These are phyloP conservation scores for Pythium graminicola DNA, from an alignment of 352 stramenopile genomes.

Conservation along the genomic window DNA sequence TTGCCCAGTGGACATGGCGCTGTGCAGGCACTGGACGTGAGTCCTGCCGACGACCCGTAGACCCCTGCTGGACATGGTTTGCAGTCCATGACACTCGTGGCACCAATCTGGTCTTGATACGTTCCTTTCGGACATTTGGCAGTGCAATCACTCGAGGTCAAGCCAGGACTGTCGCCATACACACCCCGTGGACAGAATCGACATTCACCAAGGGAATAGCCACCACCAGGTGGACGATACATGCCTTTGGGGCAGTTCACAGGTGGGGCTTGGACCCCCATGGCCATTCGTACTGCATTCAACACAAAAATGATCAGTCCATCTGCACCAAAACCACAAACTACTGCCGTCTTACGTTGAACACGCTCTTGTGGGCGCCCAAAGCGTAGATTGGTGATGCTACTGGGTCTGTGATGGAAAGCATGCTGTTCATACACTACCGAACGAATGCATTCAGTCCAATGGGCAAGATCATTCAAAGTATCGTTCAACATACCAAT, in stretches of 20 bases:
- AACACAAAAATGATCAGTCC: not conserved
- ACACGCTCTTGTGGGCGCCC: not conserved
- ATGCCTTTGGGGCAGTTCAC: constrained; percentile 52
- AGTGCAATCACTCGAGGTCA: constrained; percentile 56
- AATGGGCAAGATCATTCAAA: not conserved
- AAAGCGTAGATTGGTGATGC: constrained; percentile 3
- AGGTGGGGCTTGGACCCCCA: constrained; percentile 43
- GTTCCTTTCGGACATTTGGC: constrained; percentile 67
- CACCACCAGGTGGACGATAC: constrained; percentile 44
- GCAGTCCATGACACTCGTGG: constrained; percentile 54
- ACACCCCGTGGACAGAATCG: constrained; percentile 65
- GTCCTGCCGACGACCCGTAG: constrained; percentile 43
- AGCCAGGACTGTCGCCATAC: constrained; percentile 56
- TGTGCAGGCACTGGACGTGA: constrained; percentile 51
- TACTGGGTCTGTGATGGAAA: not conserved
- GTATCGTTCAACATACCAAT: not conserved
- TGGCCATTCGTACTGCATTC: constrained; percentile 37
- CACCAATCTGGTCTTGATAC: constrained; percentile 55
- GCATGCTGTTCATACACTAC: constrained; percentile 8
- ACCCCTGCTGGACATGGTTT: constrained; percentile 59
- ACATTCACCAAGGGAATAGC: constrained; percentile 50
- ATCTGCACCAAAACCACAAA: not conserved
- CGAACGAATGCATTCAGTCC: not conserved
- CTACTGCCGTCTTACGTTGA: constrained; percentile 5
- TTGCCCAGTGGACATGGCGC: constrained; percentile 60